A percentile compares a stretch with the other conserved stretches of the same genome.
These are phyloP conservation scores for Alternaria brassicicola DNA, from an alignment of 2,329 filamentous ascomycete genomes.

Conservation along the genomic window DNA sequence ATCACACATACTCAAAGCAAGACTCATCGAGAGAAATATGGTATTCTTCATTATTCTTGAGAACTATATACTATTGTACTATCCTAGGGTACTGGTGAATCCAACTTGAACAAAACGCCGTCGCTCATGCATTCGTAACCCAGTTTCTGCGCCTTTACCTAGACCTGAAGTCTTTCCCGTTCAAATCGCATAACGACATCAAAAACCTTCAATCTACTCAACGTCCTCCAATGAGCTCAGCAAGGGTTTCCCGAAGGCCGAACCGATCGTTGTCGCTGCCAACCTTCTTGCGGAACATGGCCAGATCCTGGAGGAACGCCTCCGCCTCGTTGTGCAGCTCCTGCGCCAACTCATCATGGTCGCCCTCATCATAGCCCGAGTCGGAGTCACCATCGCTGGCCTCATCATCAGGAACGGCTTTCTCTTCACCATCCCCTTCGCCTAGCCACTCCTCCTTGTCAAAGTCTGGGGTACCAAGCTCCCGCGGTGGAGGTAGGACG, in stretches of 20 bases:
- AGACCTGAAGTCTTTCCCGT: neutral
- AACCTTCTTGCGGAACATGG: constrained; percentile 83
- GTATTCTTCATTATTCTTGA: constrained; percentile 1
- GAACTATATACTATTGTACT: constrained; percentile 16
- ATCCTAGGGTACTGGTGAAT: neutral
- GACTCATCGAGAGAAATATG: neutral
- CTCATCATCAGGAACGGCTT: constrained; percentile 37
- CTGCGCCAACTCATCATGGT: constrained; percentile 58
- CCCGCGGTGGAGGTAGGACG: constrained; percentile 56
- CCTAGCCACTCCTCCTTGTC: constrained; percentile 39
- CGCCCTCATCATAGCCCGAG: constrained; percentile 66
- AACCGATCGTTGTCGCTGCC: constrained; percentile 78
- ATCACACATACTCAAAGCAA: neutral
- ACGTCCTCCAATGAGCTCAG: constrained; percentile 23
- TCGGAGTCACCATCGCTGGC: constrained; percentile 48
- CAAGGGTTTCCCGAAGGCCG: constrained; percentile 33
- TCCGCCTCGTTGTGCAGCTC: constrained; percentile 86
- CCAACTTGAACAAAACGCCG: constrained; percentile 28
- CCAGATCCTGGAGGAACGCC: constrained; percentile 78
- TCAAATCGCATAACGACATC: neutral
- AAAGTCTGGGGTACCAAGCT: constrained; percentile 39
- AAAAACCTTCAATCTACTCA: neutral
- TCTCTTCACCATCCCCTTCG: constrained; percentile 37
- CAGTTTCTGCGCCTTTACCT: constrained; percentile 7
- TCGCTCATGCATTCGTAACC: constrained; percentile 42